A percentile compares a stretch with the other conserved stretches of the same genome.
Evolutionary conservation across 106 monocot genomes (phyloP).

Genomic region (Platanthera guangdongensis): DNA sequence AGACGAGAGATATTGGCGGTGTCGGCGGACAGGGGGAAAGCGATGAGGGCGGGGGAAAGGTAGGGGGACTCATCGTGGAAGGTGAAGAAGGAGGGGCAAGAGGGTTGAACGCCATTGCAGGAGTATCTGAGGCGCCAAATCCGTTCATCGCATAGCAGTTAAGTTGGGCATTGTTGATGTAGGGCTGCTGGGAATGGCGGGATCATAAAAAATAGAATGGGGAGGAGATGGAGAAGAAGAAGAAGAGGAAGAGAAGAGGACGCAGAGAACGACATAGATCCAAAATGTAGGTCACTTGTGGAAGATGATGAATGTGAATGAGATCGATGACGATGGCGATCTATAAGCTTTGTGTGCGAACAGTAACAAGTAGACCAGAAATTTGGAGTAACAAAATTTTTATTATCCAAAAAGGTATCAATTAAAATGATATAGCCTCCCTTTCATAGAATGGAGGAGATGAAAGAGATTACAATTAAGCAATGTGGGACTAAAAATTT

Average conservation of each 20-base stretch:
- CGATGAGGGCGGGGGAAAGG: slow-evolving; percentile 44
- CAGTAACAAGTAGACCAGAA: no score
- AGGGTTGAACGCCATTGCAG: slow-evolving; percentile 28
- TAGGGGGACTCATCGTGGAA: slow-evolving; percentile 54
- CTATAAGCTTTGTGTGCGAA: no score
- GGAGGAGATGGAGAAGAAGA: slow-evolving; percentile 7
- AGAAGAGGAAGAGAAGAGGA: neutral
- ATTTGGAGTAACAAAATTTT: no score
- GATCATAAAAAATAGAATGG: neutral
- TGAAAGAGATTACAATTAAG: no score
- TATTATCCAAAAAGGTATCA: no score
- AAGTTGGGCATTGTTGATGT: slow-evolving; percentile 33
- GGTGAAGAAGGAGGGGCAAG: slow-evolving; percentile 54
- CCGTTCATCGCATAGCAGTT: slow-evolving; percentile 38
- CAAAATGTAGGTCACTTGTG: no score
- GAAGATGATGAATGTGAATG: no score
- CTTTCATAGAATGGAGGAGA: no score
- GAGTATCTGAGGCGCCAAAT: slow-evolving; percentile 60
- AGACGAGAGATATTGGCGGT: slow-evolving; percentile 24
- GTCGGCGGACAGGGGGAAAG: slow-evolving; percentile 38
- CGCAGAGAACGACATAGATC: neutral
- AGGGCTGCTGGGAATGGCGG: slow-evolving; percentile 44
- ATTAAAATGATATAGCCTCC: no score
- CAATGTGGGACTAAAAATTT: no score
- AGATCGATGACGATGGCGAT: no score